Percentiles rank a stretch among this genome's conserved stretches.
phyloP scores from a whole-genome alignment of 371 early-diverging fungal species.

The Syncephalastrum monosporum region DNA sequence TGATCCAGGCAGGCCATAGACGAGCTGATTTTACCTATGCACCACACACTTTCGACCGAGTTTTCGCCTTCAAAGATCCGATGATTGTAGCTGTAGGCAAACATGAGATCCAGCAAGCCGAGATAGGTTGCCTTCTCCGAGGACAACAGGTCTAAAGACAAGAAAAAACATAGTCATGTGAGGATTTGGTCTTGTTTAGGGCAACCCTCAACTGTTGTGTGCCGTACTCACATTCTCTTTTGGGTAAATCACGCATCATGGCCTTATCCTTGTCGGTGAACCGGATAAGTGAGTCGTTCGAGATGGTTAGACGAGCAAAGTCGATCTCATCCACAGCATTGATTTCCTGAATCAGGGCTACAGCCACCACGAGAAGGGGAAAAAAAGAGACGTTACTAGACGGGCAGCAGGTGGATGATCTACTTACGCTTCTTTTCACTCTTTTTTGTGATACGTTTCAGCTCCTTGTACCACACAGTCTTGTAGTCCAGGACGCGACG shows the following conservation, averaged over 20 bases:
- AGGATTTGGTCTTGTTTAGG: neutral
- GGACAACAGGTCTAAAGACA: constrained; percentile 54
- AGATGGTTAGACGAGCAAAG: no score
- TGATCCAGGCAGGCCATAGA: constrained; percentile 79
- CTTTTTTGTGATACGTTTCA: constrained; percentile 54
- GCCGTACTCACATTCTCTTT: constrained; percentile 63
- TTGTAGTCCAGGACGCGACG: constrained; percentile 68
- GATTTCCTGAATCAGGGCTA: constrained; percentile 43
- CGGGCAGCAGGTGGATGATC: constrained; percentile 1
- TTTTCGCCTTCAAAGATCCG: constrained; percentile 84
- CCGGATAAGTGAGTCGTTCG: constrained; percentile 35
- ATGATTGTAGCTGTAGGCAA: constrained; percentile 87
- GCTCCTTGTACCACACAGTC: constrained; percentile 64
- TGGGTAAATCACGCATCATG: constrained; percentile 76
- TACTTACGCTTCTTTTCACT: constrained; percentile 15
- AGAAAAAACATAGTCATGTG: neutral
- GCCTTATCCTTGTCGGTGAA: constrained; percentile 74
- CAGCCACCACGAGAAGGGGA: neutral
- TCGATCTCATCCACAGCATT: constrained; percentile 28
- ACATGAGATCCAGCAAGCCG: constrained; percentile 88
- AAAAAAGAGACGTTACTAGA: neutral
- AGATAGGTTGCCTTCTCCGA: constrained; percentile 73
- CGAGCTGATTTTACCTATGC: constrained; percentile 82
- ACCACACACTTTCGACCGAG: constrained; percentile 91
- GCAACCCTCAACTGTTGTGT: neutral